Conservation (phyloP, 2,329 filamentous ascomycete genomes). For the Phialophora macrospora region DNA sequence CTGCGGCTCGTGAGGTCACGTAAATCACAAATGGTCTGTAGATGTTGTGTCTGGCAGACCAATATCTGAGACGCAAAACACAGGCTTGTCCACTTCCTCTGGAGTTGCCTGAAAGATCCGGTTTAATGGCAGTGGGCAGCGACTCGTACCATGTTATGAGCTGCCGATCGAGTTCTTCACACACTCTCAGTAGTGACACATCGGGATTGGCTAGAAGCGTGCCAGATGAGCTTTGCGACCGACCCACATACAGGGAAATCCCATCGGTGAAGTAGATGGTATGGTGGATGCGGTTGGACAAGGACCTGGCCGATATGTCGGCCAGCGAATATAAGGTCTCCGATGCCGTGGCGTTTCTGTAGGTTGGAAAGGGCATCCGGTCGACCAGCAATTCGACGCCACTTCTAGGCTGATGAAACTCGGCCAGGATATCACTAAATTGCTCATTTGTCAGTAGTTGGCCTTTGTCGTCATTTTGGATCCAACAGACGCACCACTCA, state of each 20-base stretch:
- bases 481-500: neutral
- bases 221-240: neutral
- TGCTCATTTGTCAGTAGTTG: neutral
- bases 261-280: conserved; percentile 18
- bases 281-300: conserved; percentile 18
- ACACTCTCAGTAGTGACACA: neutral
- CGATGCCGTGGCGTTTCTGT: conserved; percentile 1
- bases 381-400: conserved; percentile 20
- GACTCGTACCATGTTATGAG: neutral
- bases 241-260: conserved; percentile 5
- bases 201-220: neutral
- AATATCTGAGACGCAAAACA: neutral
- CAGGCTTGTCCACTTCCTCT: neutral
- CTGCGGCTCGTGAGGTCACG: neutral
- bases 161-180: neutral
- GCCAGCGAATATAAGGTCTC: conserved; percentile 17
- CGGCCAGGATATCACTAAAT: conserved; percentile 19
- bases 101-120: neutral
- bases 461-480: neutral
- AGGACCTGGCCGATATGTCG: conserved; percentile 19
- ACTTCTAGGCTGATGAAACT: conserved; percentile 24
- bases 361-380: conserved; percentile 16
- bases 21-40: neutral
- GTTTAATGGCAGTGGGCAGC: neutral
- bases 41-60: neutral